Evolutionary conservation across 2,329 filamentous ascomycete species (phyloP), one percentile per base, ranked within the genome.

Genomic region (Colletotrichum siamense): DNA sequence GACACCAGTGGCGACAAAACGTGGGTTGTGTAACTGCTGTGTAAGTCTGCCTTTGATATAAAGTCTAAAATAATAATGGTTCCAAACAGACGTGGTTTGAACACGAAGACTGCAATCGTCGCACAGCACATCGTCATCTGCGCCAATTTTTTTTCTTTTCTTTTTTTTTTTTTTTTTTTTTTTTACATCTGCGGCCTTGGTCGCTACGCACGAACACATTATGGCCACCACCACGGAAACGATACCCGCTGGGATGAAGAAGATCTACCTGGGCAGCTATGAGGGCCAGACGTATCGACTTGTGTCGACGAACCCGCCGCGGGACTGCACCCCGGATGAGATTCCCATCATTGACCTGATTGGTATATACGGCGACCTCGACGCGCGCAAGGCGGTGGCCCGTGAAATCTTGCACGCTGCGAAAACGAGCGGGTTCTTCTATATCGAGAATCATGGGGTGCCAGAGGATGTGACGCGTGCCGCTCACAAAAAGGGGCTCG

Each of bases 261-360:
- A 64, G 34, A 59, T 74, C 16, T 26, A 74, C 22, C 34, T 76
- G 16, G 39, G 39, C 8, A 76, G 70, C 26, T 76, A 74, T 24
- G 74, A 76, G 10, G 74, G 74, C 15, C n/a, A 49, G 70, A 76
- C 74, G 2, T 68, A 69, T 24, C 68, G 74, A 52, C 34, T 76
- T 15, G 74, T 74, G 8, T 76, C 74, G 22, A 66, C 70, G 6
- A 76, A 55, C 2, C 83, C 85, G 8, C 86, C 87, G 3, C 81
- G 87, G 18, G 82, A 83, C 28, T 85, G 85, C 28, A 85, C 83
- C 1, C 78, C 81, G 2, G 84, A 82, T 24, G 87, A 89, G 71
- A 88, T 89, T 15, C 88, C 88, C 0, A 80, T 89, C 44, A 87
- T 89, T 61, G 87, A 89, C 69, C 79, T 89, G 8, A 77, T 82